Base-by-base conservation (phyloP, 148 eudicot genomes). In the Camellia japonica region DNA sequence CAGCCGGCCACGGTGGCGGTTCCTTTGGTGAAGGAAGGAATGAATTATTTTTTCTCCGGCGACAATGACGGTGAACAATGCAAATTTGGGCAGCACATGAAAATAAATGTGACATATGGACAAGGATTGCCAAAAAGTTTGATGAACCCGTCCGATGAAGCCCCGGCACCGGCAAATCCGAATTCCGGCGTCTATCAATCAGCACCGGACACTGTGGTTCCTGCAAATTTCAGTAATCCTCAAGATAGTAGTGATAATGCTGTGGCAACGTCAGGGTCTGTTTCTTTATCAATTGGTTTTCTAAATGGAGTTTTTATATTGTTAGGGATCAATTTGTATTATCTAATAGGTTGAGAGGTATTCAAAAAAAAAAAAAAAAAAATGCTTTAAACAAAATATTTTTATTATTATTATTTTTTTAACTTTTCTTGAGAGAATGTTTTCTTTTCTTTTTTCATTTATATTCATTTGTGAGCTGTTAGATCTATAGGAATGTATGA, bases 31-130 rank as follows among this genome's bases (percentile, higher is more conserved):
- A 91, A 92, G 75, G 87, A 88, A 55, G 99, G 97, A 2, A 46
- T 65, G 0, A 92, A 90, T 0, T 95, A 92, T 44, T 95, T 93
- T 80, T 93, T 95, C 85, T 95, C 99, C 4, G 86, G 97, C 6
- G 91, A 92, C 78, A 93, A 95, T 62, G 99, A 95, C 46, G 99
- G 99, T 0, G 92, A 90, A 56, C 98, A 95, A 67, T 95, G 99
- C 78, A 74, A 79, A 56, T 78, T 82, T 38, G 97, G 99, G 12
- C 94, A 90, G 67, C 89, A 80, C 49, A 88, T 95, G 13, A 78
- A 82, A 44, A 88, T 95, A 62, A 91, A 91, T 18, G 99, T 95
- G 46, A 87, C 93, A 0, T 83, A 90, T 60, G 99, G 99, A 0
- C 84, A 87, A 75, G 99, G 99, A 11, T 73, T 95, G 75, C 97